phyloP scores from a whole-genome alignment of 768 basidiomycete species.

The Podaxis sp. region DNA sequence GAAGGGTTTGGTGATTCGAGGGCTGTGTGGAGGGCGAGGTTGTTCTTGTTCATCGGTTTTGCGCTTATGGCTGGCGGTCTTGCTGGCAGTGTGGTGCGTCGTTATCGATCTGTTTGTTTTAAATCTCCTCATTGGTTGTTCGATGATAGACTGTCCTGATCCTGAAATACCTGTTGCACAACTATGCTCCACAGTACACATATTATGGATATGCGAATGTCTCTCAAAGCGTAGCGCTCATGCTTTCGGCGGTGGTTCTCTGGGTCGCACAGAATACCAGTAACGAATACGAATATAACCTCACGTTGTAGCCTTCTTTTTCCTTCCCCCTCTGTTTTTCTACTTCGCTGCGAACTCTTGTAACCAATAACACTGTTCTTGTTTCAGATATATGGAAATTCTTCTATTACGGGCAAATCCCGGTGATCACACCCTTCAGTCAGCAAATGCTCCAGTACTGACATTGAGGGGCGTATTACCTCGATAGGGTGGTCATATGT shows the following conservation, averaged over 20 bases:
- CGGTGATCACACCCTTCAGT: no score
- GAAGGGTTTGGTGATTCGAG: constrained; percentile 79
- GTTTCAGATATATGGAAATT: not conserved
- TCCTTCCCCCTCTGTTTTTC: not conserved
- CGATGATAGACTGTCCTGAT: constrained; percentile 73
- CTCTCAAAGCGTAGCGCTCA: constrained; percentile 84
- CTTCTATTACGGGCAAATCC: not conserved
- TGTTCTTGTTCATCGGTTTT: constrained; percentile 93
- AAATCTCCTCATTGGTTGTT: not conserved
- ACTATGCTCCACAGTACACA: constrained; percentile 70
- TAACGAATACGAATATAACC: constrained; percentile 91
- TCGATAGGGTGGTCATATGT: no score
- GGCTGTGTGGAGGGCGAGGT: constrained; percentile 88
- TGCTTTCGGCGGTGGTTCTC: constrained; percentile 83
- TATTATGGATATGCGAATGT: constrained; percentile 97
- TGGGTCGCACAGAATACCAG: constrained; percentile 89
- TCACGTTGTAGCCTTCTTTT: constrained; percentile 55
- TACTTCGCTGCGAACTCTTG: not conserved
- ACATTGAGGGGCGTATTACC: no score
- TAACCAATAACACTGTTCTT: constrained; percentile 1
- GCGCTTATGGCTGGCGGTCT: constrained; percentile 97
- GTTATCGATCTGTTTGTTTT: not conserved
- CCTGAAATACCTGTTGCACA: constrained; percentile 82
- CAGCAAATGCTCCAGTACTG: no score
- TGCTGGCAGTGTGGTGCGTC: constrained; percentile 92